Evolutionary conservation across 2,329 filamentous ascomycete species (phyloP), one percentile per base, ranked within the genome.

Genomic region (Colletotrichum sp.): DNA sequence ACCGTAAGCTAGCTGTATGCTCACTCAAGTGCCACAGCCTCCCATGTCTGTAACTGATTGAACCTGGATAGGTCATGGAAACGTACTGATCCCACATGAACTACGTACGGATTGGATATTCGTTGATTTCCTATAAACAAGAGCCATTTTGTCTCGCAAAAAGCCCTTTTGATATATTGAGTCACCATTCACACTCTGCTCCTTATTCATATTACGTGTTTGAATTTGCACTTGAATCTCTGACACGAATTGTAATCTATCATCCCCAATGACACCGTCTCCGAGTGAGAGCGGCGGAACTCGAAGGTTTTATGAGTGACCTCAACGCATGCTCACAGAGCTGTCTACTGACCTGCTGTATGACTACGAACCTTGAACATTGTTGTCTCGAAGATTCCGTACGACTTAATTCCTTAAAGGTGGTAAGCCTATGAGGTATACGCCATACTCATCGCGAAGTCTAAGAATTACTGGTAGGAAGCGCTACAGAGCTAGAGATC

Each of bases 111-210:
- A 48, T 2, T 48, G 4, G 44, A 22, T 12, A 3, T n/a, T 2
- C 18, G 8, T n/a, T 48, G 0, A 48, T 12, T 10, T 4, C 10
- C 9, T 6, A 13, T 12, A 2, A 13, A 22, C 6, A 12, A 48
- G 12, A 22, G 3, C 44, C 2, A 22, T 48, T 1, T 6, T n/a
- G n/a, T 22, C 44, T 48, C n/a, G 44, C 10, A 48, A 6, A 22
- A 1, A 48, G 18, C 3, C 44, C 8, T 1, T 12, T 12, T 8
- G 0, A 22, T 6, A 13, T 1, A 48, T 12, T 8, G 44, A 22
- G 39, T 48, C 10, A 2, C 4, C 8, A 8, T 39, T 22, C 10
- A 22, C 12, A 4, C 4, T 48, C 1, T 7, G 6, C 2, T 22
- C 6, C n/a, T 48, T 0, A 13, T 22, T 48, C 6, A 22, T 4